Conservation (phyloP, 1,284 basidiomycete species). For the Apiotrichum siamense region DNA sequence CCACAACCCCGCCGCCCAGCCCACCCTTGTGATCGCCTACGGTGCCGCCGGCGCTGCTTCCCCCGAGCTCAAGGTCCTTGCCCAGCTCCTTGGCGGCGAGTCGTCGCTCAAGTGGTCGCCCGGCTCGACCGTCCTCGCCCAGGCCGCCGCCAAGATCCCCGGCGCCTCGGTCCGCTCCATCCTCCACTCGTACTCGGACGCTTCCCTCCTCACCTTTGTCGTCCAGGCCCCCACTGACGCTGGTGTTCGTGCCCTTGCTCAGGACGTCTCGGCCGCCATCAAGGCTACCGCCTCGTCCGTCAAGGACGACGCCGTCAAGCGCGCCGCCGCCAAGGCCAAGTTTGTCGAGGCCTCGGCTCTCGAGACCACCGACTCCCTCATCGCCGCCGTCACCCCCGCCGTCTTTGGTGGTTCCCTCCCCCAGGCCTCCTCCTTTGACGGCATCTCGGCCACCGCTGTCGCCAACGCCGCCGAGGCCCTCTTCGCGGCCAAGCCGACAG, state of each 20-base stretch:
- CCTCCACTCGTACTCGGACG: constrained; percentile 82
- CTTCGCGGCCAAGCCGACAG: constrained; percentile 65
- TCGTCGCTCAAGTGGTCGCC: constrained; percentile 80
- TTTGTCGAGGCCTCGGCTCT: constrained; percentile 65
- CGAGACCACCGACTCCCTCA: constrained; percentile 62
- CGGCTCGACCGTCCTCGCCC: constrained; percentile 62
- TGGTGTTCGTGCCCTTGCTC: constrained; percentile 51
- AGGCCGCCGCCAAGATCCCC: constrained; percentile 45
- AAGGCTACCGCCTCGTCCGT: constrained; percentile 57
- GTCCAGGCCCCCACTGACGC: constrained; percentile 50
- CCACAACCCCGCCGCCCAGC: constrained; percentile 51
- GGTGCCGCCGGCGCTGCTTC: constrained; percentile 59
- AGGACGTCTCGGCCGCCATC: constrained; percentile 61
- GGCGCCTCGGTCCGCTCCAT: constrained; percentile 60
- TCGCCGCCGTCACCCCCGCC: constrained; percentile 52
- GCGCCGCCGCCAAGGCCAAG: constrained; percentile 78
- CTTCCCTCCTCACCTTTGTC: constrained; percentile 72
- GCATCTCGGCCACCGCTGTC: constrained; percentile 57
- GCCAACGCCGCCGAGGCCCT: constrained; percentile 51
- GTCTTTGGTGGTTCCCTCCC: constrained; percentile 56
- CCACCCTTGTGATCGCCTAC: constrained; percentile 77
- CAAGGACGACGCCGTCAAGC: constrained; percentile 66
- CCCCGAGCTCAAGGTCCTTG: constrained; percentile 67
- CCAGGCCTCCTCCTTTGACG: constrained; percentile 58
- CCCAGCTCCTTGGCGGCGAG: constrained; percentile 63